Conservation (phyloP, 305 asterid genomes). For the Salvia sclarea region DNA sequence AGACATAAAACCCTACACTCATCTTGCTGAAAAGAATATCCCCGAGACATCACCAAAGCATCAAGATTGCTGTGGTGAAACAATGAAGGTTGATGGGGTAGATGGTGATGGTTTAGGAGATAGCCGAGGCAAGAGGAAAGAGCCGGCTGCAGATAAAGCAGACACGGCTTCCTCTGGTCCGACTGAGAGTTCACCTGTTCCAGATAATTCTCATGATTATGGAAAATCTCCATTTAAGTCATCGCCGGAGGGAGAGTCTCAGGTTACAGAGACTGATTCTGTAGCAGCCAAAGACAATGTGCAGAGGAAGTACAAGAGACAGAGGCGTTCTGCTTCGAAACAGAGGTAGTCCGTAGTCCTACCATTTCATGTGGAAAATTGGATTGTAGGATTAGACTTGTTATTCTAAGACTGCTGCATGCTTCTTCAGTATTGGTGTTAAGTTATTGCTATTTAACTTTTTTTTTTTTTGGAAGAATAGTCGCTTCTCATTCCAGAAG, state of each 20-base stretch:
- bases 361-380: background rate
- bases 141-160: slow-evolving; percentile 25
- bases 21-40: slow-evolving; percentile 21
- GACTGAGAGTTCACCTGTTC: slow-evolving; percentile 27
- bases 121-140: slow-evolving; percentile 43
- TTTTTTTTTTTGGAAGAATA: background rate
- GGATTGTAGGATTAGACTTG: background rate
- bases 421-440: background rate
- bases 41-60: slow-evolving; percentile 23
- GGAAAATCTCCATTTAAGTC: slow-evolving; percentile 30
- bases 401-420: background rate
- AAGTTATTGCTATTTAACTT: background rate
- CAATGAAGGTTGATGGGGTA: slow-evolving; percentile 26
- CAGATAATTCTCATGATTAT: slow-evolving; percentile 25
- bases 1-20: slow-evolving; percentile 27
- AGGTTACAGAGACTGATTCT: slow-evolving; percentile 20
- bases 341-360: slow-evolving; percentile 21
- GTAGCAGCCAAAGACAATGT: slow-evolving; percentile 43
- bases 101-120: slow-evolving; percentile 26
- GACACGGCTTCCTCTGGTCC: slow-evolving; percentile 22
- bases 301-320: slow-evolving; percentile 56
- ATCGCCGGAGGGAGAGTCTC: slow-evolving; percentile 35
- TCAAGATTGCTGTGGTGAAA: slow-evolving; percentile 32
- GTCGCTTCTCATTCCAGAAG: background rate
- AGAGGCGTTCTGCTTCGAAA: slow-evolving; percentile 35